These are phyloP conservation scores for Leptographium lundbergii DNA, from an alignment of 2,329 filamentous ascomycete genomes.

Conservation along the genomic window DNA sequence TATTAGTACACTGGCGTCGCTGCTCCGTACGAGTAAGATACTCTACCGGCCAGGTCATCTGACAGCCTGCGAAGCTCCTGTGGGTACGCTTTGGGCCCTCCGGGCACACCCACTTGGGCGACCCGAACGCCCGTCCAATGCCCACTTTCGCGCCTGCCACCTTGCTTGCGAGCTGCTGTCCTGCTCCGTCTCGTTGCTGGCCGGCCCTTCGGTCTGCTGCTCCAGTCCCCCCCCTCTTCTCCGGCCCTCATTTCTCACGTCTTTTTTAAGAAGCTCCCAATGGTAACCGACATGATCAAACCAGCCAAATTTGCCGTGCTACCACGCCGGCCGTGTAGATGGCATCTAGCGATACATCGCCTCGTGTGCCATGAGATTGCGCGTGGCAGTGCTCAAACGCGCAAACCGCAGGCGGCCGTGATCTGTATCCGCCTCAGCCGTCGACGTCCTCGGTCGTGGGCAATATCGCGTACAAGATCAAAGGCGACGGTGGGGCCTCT, in stretches of 20 bases:
- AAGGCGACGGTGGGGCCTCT: not conserved
- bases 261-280: too few species aligned
- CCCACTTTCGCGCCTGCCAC: not conserved
- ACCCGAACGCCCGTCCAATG: not conserved
- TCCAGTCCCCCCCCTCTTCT: not conserved
- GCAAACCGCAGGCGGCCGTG: too few species aligned
- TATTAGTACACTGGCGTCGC: not conserved
- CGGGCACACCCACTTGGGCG: not conserved
- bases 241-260: not conserved
- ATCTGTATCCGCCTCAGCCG: not conserved
- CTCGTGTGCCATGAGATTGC: not conserved
- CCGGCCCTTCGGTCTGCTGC: not conserved
- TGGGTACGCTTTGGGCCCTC: conserved; percentile 4
- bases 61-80: conserved; percentile 9
- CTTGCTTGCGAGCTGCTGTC: not conserved
- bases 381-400: not conserved
- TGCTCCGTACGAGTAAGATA: too few species aligned
- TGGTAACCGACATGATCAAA: not conserved
- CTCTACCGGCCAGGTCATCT: not conserved
- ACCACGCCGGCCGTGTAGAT: not conserved
- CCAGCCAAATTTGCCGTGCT: too few species aligned
- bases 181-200: not conserved
- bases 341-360: not conserved
- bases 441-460: not conserved
- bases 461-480: not conserved